A percentile compares a stretch with the other conserved stretches of the same genome.
phyloP scores from a whole-genome alignment of 2,329 filamentous ascomycete species.

The Calonectria naviculata region DNA sequence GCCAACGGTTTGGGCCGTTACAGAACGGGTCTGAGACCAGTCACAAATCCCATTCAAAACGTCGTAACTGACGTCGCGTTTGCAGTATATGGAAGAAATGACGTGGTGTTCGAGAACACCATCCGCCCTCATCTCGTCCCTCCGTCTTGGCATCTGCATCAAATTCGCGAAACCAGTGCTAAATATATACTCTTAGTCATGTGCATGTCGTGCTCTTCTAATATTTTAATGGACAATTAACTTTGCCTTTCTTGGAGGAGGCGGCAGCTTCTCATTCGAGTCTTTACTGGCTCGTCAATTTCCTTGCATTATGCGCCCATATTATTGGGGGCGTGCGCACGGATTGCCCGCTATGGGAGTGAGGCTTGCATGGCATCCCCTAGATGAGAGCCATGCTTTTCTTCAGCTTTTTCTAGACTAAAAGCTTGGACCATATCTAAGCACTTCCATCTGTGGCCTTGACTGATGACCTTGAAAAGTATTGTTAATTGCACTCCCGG shows the following conservation, averaged over 20 bases:
- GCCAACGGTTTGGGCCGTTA: background rate
- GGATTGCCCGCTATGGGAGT: background rate
- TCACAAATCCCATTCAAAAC: background rate
- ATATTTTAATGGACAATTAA: background rate
- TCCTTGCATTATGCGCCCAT: background rate
- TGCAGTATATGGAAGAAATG: background rate
- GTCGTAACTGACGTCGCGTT: background rate
- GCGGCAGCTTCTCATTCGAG: background rate
- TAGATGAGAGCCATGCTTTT: background rate
- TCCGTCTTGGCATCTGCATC: background rate
- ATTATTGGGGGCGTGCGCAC: constrained; percentile 1
- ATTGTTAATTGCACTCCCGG: background rate
- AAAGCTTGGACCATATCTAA: background rate
- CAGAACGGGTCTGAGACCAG: background rate
- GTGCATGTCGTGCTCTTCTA: background rate
- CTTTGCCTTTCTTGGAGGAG: background rate
- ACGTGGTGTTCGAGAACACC: background rate
- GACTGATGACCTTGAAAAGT: background rate
- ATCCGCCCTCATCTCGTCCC: background rate
- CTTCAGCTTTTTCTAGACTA: background rate
- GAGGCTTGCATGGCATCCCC: background rate
- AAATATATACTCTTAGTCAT: background rate
- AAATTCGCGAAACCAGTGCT: background rate
- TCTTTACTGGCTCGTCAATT: background rate
- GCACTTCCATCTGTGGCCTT: background rate